Base-by-base conservation (phyloP, 75 land plant genomes). In the Selaginella moellendorffii region DNA sequence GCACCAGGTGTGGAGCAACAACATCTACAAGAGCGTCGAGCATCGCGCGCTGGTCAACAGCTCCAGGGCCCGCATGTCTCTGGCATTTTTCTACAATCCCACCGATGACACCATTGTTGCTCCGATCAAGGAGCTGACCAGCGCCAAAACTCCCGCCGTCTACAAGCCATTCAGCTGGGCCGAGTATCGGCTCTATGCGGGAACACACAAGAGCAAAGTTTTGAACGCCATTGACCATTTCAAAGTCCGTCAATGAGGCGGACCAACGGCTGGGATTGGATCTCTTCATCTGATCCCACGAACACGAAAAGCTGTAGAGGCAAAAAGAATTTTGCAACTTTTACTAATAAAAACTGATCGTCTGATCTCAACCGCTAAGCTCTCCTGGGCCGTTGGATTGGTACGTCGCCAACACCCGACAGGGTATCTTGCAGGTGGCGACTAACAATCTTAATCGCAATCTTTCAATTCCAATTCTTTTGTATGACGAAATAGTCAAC, bases 11-110 rank as follows among this genome's bases (percentile, higher is more conserved):
- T 56, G 59, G 59, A 56, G 59, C 24, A 56, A 56, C 59, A 25
- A 5, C 59, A 56, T 21, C 2, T 56, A 25, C 21, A 56, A n/a
- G 59, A 56, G 59, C n/a, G 59, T 56, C 5, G n/a, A 56, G n/a
- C 59, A 56, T n/a, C 5, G 59, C 8, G 59, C n/a, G 24, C 24
- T 56, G n/a, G 59, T 56, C 9, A 56, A 56, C 59, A 56, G 59
- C 59, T 21, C 59, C 59, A 56, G 9, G 19, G 25, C 59, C 2
- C 59, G 59, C 21, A 56, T 56, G 59, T 56, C 59, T 5, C 59
- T 56, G 24, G 59, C 59, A 56, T 56, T 56, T 19, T 56, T 56
- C 59, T 19, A 9, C 59, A 56, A 56, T 56, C 59, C 59, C 8
- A 21, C 59, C 21, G 59, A 56, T 19, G 5, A 19, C 21, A 56